phyloP scores from a whole-genome alignment of 2,329 filamentous ascomycete species.

The Shiraia bambusicola region DNA sequence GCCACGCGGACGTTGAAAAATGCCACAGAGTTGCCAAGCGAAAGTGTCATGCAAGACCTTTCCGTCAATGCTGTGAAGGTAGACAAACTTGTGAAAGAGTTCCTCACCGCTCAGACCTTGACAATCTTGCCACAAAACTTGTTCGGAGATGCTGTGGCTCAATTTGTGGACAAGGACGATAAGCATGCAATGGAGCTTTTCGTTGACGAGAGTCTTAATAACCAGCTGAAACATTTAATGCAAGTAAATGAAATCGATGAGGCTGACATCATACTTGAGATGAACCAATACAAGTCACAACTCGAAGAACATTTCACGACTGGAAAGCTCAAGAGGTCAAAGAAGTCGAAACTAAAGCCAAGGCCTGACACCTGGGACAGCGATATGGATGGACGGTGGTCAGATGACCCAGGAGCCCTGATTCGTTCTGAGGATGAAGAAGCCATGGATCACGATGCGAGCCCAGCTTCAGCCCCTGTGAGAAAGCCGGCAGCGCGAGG shows the following conservation, averaged over 20 bases:
- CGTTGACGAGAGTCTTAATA: slow-evolving; percentile 47
- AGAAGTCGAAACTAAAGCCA: slow-evolving; percentile 65
- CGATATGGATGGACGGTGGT: slow-evolving; percentile 86
- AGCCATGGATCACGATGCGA: slow-evolving; percentile 45
- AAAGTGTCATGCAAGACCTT: slow-evolving; percentile 61
- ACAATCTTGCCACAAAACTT: slow-evolving; percentile 91
- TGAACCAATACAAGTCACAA: slow-evolving; percentile 70
- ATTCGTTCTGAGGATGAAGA: slow-evolving; percentile 55
- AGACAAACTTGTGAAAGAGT: slow-evolving; percentile 84
- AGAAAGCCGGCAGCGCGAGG: slow-evolving; percentile 49
- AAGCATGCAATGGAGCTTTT: slow-evolving; percentile 75
- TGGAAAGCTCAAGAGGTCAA: slow-evolving; percentile 60
- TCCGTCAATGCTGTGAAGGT: slow-evolving; percentile 78
- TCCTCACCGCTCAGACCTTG: slow-evolving; percentile 80
- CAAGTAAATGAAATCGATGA: slow-evolving; percentile 64
- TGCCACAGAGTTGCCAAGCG: slow-evolving; percentile 62
- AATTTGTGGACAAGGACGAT: slow-evolving; percentile 94
- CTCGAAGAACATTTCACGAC: slow-evolving; percentile 71
- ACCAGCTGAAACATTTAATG: slow-evolving; percentile 49
- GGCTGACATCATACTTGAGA: slow-evolving; percentile 69
- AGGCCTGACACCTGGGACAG: slow-evolving; percentile 83
- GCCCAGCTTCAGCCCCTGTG: slow-evolving; percentile 32
- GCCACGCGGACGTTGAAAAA: slow-evolving; percentile 46
- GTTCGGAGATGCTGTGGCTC: slow-evolving; percentile 87
- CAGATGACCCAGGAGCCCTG: slow-evolving; percentile 70